Conservation (phyloP, 1,284 basidiomycete genomes). For the Marasmius sp. region DNA sequence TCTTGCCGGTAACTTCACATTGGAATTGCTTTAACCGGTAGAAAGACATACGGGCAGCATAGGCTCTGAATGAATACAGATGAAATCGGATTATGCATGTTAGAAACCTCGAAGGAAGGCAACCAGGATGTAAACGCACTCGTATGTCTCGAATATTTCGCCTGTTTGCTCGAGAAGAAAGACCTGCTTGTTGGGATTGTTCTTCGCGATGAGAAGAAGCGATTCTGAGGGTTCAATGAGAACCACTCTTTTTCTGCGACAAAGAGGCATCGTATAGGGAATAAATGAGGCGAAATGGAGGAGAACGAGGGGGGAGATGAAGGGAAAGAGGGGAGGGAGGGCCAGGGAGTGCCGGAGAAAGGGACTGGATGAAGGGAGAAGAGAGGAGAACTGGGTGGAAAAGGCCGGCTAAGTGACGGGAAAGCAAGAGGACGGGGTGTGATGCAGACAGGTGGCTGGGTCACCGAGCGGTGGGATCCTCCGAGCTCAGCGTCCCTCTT, state of each 20-base stretch:
- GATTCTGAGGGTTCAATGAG: slow-evolving; percentile 75
- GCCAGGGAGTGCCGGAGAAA: slow-evolving; percentile 21
- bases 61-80: slow-evolving; percentile 58
- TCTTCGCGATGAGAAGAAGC: slow-evolving; percentile 62
- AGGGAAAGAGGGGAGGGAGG: slow-evolving; percentile 20
- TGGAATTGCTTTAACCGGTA: slow-evolving; percentile 93
- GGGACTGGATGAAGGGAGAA: slow-evolving; percentile 16
- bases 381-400: slow-evolving; percentile 21
- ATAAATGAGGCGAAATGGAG: slow-evolving; percentile 3
- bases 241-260: slow-evolving; percentile 88
- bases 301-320: slow-evolving; percentile 11
- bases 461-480: neutral
- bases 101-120: slow-evolving; percentile 18
- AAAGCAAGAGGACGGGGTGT: slow-evolving; percentile 2
- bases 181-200: slow-evolving; percentile 71
- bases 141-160: slow-evolving; percentile 93
- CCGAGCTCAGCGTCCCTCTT: neutral
- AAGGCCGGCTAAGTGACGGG: slow-evolving; percentile 15
- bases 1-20: slow-evolving; percentile 94
- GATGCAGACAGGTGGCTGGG: neutral
- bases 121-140: slow-evolving; percentile 55
- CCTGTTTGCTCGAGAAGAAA: slow-evolving; percentile 91
- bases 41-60: slow-evolving; percentile 89
- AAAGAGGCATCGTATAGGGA: slow-evolving; percentile 69
- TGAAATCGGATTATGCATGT: slow-evolving; percentile 21